Evolutionary conservation across 2,329 filamentous ascomycete species (phyloP).

Genomic region (Lojkania enalia): DNA sequence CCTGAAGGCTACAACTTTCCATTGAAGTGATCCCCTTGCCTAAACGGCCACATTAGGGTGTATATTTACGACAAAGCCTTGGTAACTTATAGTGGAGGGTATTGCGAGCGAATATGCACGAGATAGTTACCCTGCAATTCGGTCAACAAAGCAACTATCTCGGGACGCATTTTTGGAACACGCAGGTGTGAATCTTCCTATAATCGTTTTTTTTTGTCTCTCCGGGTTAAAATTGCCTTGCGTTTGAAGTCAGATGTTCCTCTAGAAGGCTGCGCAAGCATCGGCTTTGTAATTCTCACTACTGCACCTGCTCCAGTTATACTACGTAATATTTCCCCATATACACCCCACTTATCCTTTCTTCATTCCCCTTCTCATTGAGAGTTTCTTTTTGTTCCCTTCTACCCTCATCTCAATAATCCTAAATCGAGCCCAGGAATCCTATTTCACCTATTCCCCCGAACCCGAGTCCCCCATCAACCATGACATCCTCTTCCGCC

Average conservation of each 20-base stretch:
- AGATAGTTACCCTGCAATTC: constrained; percentile 91
- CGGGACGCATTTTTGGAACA: constrained; percentile 97
- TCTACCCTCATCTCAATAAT: not conserved
- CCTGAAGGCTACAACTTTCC: too few species aligned
- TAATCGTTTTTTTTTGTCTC: not conserved
- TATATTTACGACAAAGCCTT: too few species aligned
- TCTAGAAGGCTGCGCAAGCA: constrained; percentile 24
- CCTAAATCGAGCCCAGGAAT: constrained; percentile 65
- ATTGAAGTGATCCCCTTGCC: too few species aligned
- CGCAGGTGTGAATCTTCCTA: constrained; percentile 62
- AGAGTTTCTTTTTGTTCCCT: not conserved
- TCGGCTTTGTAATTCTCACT: constrained; percentile 18
- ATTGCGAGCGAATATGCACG: too few species aligned
- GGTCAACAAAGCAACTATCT: constrained; percentile 92
- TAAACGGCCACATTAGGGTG: too few species aligned
- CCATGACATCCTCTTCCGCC: constrained; percentile 86
- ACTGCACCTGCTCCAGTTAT: constrained; percentile 9
- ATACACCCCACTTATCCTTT: too few species aligned
- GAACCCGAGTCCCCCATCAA: constrained; percentile 68
- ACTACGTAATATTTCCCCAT: too few species aligned
- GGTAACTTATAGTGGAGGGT: too few species aligned
- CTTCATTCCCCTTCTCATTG: not conserved
- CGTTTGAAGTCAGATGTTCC: not conserved
- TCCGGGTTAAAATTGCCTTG: not conserved
- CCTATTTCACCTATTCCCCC: constrained; percentile 88